phyloP scores from a whole-genome alignment of 371 early-diverging fungal species.

The Polyrhizophydium stewartii region DNA sequence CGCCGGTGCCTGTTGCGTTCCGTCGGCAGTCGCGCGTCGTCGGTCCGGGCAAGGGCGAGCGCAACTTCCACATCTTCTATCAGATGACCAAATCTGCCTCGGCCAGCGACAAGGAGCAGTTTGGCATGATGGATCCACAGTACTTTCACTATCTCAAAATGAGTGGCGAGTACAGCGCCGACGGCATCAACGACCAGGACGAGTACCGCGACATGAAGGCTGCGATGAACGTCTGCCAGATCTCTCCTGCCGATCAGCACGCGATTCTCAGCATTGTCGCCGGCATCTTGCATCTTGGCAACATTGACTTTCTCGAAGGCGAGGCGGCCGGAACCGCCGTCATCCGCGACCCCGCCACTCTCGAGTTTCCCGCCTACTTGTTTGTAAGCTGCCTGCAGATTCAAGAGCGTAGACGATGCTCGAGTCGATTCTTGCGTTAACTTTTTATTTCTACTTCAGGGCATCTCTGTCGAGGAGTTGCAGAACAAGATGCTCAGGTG shows the following conservation, averaged over 20 bases:
- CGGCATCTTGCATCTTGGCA: constrained; percentile 49
- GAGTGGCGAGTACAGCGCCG: constrained; percentile 39
- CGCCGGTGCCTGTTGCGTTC: too few species aligned
- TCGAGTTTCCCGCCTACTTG: constrained; percentile 44
- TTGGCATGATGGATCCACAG: constrained; percentile 45
- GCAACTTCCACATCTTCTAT: constrained; percentile 97
- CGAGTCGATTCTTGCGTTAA: background rate
- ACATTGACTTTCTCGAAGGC: constrained; percentile 31
- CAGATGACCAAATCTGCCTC: constrained; percentile 44
- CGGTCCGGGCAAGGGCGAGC: constrained; percentile 88
- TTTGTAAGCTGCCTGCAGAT: constrained; percentile 11
- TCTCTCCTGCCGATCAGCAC: constrained; percentile 27
- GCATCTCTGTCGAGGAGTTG: constrained; percentile 34
- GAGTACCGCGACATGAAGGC: constrained; percentile 45
- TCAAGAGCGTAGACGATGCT: too few species aligned
- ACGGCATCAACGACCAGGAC: constrained; percentile 44
- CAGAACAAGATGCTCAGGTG: constrained; percentile 34
- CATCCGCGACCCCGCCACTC: constrained; percentile 30
- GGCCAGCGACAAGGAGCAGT: constrained; percentile 30
- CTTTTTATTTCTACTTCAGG: constrained; percentile 9
- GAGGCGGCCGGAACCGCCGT: constrained; percentile 38
- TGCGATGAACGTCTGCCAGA: constrained; percentile 46
- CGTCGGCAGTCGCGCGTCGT: constrained; percentile 87
- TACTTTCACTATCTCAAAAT: constrained; percentile 45
- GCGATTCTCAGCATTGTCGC: constrained; percentile 39